Conservation (phyloP, 2,329 filamentous ascomycete species). For the Nannizziopsis barbatae region DNA sequence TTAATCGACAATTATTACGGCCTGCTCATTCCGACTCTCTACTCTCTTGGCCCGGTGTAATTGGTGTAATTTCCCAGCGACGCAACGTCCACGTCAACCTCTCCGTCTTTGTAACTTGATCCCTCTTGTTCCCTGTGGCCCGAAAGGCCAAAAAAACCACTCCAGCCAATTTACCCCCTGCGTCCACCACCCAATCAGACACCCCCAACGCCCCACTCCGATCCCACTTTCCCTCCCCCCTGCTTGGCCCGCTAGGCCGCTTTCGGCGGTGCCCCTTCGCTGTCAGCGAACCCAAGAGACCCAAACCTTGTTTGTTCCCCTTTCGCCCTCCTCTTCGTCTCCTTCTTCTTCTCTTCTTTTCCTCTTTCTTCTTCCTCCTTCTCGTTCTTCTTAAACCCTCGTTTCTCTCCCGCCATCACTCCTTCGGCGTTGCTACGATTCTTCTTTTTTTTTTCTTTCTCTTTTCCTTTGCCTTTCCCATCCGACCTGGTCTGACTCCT, state of each 20-base stretch:
- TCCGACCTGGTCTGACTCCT: conserved; percentile 31
- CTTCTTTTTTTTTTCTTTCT: conserved; percentile 12
- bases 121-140: too few species aligned
- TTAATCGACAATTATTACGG: too few species aligned
- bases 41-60: too few species aligned
- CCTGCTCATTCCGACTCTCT: too few species aligned
- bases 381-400: conserved; percentile 19
- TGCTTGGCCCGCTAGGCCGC: not conserved
- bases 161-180: too few species aligned
- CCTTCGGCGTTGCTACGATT: conserved; percentile 6
- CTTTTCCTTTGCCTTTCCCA: conserved; percentile 16
- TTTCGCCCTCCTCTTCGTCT: conserved; percentile 12
- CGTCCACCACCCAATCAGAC: too few species aligned
- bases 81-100: too few species aligned
- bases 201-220: too few species aligned
- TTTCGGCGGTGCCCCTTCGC: not conserved
- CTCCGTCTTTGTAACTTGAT: too few species aligned
- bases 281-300: conserved; percentile 1
- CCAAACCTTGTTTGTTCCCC: conserved; percentile 14
- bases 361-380: conserved; percentile 20
- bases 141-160: too few species aligned
- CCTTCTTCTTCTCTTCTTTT: conserved; percentile 16
- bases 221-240: not conserved
- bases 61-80: too few species aligned
- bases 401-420: conserved; percentile 15